phyloP scores from a whole-genome alignment of 768 basidiomycete species.

The Astraeus odoratus region DNA sequence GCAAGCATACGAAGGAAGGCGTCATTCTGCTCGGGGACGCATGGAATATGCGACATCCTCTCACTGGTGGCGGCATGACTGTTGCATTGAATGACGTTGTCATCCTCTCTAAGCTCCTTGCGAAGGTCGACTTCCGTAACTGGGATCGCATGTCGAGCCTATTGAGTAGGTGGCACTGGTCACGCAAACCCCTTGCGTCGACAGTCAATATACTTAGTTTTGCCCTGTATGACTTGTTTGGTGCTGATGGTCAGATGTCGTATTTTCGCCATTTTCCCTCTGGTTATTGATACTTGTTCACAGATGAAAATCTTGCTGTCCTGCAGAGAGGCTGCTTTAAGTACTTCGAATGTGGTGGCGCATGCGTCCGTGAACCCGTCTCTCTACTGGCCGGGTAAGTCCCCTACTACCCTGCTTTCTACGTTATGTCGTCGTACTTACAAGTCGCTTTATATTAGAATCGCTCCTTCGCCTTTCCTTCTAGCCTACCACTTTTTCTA shows the following conservation, averaged over 20 bases:
- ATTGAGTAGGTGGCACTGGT: slow-evolving; percentile 79
- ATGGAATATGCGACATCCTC: slow-evolving; percentile 98
- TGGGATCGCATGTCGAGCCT: slow-evolving; percentile 45
- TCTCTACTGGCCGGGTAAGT: slow-evolving; percentile 81
- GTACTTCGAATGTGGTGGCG: slow-evolving; percentile 92
- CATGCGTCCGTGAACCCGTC: slow-evolving; percentile 83
- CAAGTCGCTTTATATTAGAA: slow-evolving; percentile 34
- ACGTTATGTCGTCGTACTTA: too few species aligned
- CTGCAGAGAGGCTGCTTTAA: slow-evolving; percentile 89
- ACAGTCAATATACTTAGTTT: slow-evolving; percentile 92
- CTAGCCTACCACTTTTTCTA: slow-evolving; percentile 90
- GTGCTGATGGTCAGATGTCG: slow-evolving; percentile 72
- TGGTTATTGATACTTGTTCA: not conserved
- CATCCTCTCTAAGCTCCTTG: slow-evolving; percentile 57
- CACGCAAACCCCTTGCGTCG: slow-evolving; percentile 71
- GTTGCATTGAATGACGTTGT: slow-evolving; percentile 88
- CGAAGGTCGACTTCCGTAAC: slow-evolving; percentile 36
- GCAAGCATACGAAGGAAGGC: slow-evolving; percentile 47
- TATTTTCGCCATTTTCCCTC: not conserved
- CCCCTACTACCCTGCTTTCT: too few species aligned
- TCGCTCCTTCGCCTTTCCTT: slow-evolving; percentile 71
- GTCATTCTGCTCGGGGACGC: slow-evolving; percentile 88
- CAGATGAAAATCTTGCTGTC: slow-evolving; percentile 55
- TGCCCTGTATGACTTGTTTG: slow-evolving; percentile 91
- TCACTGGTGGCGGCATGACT: slow-evolving; percentile 98